Base-by-base conservation (phyloP, 768 basidiomycete genomes). In the Boletus subparvulus region DNA sequence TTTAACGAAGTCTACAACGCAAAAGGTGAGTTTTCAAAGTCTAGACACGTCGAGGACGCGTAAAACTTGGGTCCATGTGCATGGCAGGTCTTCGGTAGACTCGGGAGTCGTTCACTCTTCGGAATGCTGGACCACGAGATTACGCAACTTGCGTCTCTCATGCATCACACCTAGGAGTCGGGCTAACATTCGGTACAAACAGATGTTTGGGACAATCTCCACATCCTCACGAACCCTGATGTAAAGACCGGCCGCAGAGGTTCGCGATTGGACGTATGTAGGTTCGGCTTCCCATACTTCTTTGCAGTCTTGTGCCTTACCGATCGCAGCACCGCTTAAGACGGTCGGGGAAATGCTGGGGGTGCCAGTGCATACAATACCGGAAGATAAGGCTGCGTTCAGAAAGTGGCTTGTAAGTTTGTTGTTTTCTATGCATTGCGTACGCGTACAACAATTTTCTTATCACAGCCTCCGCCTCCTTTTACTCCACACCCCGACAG, bases 131-230 rank as follows among this genome's bases (percentile, higher is more conserved):
- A 32, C 41, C 24, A 28, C 35, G 19, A 26, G 39, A 33, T 37
- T 11, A n/a, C 6, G 47, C 32, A 17, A 3, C 26, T 40, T 24
- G n/a, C 16, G 46, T 35, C 36, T 45, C 19, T 26, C 8, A 14
- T 43, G 40, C 33, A 39, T n/a, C 17, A 17, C 41, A 11, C 10
- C 16, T 30, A 14, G n/a, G 21, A 19, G 12, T 47, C 13, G 41
- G 8, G 40, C 56, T 62, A 59, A 67, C 59, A 43, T 36, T 47
- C 32, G 24, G 8, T 43, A 53, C n/a, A 36, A 56, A 44, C 63
- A 95, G 94, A 94, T 70, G 77, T 94, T 3, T 96, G 92, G 92
- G 68, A 81, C 19, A 73, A 75, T 12, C 73, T 96, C 13, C 69
- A 75, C 17, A 78, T 96, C 33, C 85, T 84, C 35, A 94, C 92